phyloP scores from a whole-genome alignment of 257 asterid species.

The Ballota nigra region DNA sequence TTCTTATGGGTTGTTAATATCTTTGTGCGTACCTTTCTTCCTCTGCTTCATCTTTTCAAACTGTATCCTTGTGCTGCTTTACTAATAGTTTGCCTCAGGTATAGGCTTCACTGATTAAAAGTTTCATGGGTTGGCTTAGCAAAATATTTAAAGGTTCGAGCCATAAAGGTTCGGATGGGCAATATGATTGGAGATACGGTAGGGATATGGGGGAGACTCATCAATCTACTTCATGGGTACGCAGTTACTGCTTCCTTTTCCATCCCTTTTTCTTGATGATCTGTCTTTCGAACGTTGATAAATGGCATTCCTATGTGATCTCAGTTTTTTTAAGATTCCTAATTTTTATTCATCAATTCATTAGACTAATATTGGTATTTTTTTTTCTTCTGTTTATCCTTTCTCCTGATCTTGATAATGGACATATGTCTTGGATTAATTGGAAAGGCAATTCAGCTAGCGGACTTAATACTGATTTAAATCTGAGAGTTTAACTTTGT shows the following conservation, averaged over 20 bases:
- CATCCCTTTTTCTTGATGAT: background rate
- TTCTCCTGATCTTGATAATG: background rate
- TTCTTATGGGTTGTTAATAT: background rate
- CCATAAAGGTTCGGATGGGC: slow-evolving; percentile 59
- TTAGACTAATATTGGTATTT: background rate
- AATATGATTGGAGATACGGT: slow-evolving; percentile 53
- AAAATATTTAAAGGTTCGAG: slow-evolving; percentile 66
- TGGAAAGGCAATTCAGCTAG: background rate
- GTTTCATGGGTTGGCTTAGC: slow-evolving; percentile 83
- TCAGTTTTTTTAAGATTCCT: too few species aligned
- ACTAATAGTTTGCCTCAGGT: slow-evolving; percentile 34
- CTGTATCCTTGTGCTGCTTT: slow-evolving; percentile 7
- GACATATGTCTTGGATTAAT: background rate
- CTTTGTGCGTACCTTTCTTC: too few species aligned
- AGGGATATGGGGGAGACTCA: slow-evolving; percentile 40
- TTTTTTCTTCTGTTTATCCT: background rate
- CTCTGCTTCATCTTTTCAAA: background rate
- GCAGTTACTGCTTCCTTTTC: slow-evolving; percentile 5
- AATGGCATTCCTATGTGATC: background rate
- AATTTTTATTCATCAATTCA: background rate
- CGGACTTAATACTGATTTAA: background rate
- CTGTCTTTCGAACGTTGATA: background rate
- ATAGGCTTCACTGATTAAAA: slow-evolving; percentile 18
- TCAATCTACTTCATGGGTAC: slow-evolving; percentile 70
- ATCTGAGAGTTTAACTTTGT: background rate